Evolutionary conservation across 2,329 filamentous ascomycete species (phyloP).

Genomic region (Monosporascus sp.): DNA sequence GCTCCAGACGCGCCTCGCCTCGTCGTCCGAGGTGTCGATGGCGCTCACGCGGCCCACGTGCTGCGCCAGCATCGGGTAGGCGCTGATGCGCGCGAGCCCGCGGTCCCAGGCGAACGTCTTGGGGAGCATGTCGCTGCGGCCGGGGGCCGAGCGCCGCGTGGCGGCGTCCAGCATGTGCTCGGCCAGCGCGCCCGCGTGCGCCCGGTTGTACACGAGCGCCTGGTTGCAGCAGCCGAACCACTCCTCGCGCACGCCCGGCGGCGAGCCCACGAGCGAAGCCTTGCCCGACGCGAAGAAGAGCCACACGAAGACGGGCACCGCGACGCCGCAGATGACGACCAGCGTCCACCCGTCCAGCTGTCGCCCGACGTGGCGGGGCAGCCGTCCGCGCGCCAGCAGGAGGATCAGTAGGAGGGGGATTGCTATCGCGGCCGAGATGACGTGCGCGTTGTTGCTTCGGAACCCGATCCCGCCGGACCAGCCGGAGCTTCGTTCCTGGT

Average conservation of each 20-base stretch:
- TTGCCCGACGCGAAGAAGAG: constrained; percentile 28
- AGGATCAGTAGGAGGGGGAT: constrained; percentile 18
- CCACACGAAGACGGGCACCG: constrained; percentile 24
- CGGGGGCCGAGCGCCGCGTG: constrained; percentile 11
- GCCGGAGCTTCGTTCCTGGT: constrained; percentile 25
- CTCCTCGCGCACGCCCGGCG: constrained; percentile 23
- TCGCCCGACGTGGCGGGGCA: constrained; percentile 15
- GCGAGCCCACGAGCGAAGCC: constrained; percentile 21
- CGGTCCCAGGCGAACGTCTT: constrained; percentile 24
- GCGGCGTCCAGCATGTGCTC: constrained; percentile 16
- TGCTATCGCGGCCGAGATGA: constrained; percentile 20
- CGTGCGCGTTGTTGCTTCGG: constrained; percentile 22
- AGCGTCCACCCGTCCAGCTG: constrained; percentile 23
- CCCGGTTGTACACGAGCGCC: constrained; percentile 25
- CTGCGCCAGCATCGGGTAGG: constrained; percentile 29
- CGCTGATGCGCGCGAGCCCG: constrained; percentile 24
- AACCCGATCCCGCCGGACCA: constrained; percentile 27
- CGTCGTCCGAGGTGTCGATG: constrained; percentile 22
- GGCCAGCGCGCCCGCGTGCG: constrained; percentile 17
- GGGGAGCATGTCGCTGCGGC: constrained; percentile 26
- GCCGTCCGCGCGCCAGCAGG: constrained; percentile 13
- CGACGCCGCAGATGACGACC: constrained; percentile 21
- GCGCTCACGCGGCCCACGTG: constrained; percentile 25
- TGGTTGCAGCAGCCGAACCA: constrained; percentile 28
- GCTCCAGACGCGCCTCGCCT: constrained; percentile 26